Conservation (phyloP, 2,329 filamentous ascomycete genomes). For the Fusarium sp. region DNA sequence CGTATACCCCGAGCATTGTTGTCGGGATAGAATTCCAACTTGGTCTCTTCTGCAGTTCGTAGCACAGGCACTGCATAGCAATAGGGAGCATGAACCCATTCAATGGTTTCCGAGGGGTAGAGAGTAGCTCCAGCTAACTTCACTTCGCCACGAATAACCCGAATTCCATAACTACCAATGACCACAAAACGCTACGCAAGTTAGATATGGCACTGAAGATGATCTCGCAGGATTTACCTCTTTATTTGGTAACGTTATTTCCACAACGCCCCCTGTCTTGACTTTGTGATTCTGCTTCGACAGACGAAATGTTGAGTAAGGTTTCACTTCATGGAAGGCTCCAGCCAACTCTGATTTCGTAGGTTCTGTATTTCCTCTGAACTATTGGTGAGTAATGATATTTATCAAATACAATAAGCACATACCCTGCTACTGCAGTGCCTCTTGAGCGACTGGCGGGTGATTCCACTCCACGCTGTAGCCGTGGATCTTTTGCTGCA, state of each 20-base stretch:
- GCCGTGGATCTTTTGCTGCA: conserved; percentile 18
- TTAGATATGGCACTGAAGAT: conserved; percentile 29
- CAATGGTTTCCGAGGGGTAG: conserved; percentile 56
- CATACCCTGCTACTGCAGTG: conserved; percentile 28
- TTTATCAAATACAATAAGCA: neutral
- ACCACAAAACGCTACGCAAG: conserved; percentile 66
- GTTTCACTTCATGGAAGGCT: conserved; percentile 30
- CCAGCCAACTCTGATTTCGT: conserved; percentile 1
- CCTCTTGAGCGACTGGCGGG: conserved; percentile 18
- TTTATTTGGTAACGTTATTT: conserved; percentile 59
- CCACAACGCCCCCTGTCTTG: conserved; percentile 53
- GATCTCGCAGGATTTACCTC: conserved; percentile 55
- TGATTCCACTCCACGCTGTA: conserved; percentile 24
- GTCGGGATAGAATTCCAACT: conserved; percentile 67
- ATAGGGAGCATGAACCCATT: conserved; percentile 73
- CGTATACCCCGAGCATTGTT: conserved; percentile 61
- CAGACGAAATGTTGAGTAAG: conserved; percentile 60
- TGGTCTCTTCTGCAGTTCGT: conserved; percentile 60
- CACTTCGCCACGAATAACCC: conserved; percentile 69
- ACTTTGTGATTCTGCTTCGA: conserved; percentile 57
- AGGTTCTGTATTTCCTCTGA: conserved; percentile 7
- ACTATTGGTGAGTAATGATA: conserved; percentile 5
- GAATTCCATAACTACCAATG: conserved; percentile 75
- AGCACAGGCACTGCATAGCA: conserved; percentile 78
- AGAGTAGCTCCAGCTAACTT: conserved; percentile 74